These are phyloP conservation scores for Penicillium cosmopolitanum DNA, from an alignment of 495 filamentous ascomycete species.

Conservation along the genomic window DNA sequence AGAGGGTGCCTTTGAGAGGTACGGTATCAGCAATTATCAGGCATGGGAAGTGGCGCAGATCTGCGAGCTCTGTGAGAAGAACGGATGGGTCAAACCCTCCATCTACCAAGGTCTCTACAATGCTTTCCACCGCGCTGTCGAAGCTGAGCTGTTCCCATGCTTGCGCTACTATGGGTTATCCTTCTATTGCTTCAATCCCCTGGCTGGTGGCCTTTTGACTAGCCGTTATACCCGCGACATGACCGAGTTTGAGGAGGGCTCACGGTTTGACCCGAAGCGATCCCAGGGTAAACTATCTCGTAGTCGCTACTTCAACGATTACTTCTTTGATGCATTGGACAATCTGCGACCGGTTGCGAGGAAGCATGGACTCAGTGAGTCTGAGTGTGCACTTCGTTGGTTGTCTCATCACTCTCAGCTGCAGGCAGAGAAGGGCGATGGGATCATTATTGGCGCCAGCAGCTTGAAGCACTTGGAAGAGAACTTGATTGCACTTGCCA, in stretches of 20 bases:
- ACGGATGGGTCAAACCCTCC: constrained; percentile 13
- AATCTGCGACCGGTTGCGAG: not conserved
- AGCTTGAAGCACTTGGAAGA: not conserved
- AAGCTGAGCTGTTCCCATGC: constrained; percentile 55
- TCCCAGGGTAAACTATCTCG: too few species aligned
- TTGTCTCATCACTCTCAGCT: not conserved
- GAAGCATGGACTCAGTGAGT: not conserved
- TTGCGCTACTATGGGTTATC: constrained; percentile 52
- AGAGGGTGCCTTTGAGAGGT: constrained; percentile 1
- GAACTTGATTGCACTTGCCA: not conserved
- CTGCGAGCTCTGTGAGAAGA: constrained; percentile 10
- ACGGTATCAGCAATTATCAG: constrained; percentile 24
- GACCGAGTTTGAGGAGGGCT: too few species aligned
- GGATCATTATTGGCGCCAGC: not conserved
- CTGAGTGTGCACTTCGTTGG: not conserved
- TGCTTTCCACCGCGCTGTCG: constrained; percentile 40
- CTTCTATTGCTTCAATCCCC: too few species aligned
- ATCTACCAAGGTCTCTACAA: constrained; percentile 41
- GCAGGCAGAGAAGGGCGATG: not conserved
- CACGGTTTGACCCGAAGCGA: too few species aligned
- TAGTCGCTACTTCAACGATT: too few species aligned
- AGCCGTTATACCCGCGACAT: too few species aligned
- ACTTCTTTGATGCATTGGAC: not conserved
- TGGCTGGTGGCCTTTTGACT: constrained; percentile 17
- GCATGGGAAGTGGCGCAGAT: constrained; percentile 10